phyloP scores from a whole-genome alignment of 495 filamentous ascomycete species.

The Parachaetomium inaequale region DNA sequence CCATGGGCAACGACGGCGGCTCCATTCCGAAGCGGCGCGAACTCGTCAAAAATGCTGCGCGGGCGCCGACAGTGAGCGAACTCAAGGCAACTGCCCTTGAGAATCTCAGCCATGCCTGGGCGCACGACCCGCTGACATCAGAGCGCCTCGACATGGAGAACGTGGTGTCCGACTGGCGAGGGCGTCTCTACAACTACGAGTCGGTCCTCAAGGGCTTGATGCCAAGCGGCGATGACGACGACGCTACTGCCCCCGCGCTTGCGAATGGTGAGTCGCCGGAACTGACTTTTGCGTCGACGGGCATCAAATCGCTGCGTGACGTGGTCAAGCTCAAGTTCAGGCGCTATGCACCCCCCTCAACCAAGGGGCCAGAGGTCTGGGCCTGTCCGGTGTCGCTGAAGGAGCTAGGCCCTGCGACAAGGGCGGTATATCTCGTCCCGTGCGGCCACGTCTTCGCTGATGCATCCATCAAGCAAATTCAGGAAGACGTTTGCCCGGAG shows the following conservation, averaged over 20 bases:
- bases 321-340: conserved; percentile 86
- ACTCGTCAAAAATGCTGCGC: conserved; percentile 85
- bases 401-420: conserved; percentile 72
- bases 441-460: conserved; percentile 95
- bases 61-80: conserved; percentile 77
- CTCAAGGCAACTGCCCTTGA: conserved; percentile 84
- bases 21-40: conserved; percentile 90
- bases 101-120: conserved; percentile 80
- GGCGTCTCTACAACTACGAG: conserved; percentile 94
- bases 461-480: conserved; percentile 73
- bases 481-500: conserved; percentile 49
- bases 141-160: conserved; percentile 62
- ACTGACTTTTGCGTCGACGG: conserved; percentile 63
- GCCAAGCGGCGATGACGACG: conserved; percentile 45
- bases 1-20: conserved; percentile 94
- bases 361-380: conserved; percentile 53
- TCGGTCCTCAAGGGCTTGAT: conserved; percentile 79
- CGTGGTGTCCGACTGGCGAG: conserved; percentile 79
- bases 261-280: conserved; percentile 35
- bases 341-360: conserved; percentile 42
- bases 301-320: conserved; percentile 78
- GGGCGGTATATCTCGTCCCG: conserved; percentile 85
- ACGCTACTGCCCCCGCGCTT: conserved; percentile 9
- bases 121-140: conserved; percentile 78
- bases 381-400: conserved; percentile 88